Evolutionary conservation across 2,329 filamentous ascomycete genomes (phyloP).

Genomic region (Colletotrichum musicola): DNA sequence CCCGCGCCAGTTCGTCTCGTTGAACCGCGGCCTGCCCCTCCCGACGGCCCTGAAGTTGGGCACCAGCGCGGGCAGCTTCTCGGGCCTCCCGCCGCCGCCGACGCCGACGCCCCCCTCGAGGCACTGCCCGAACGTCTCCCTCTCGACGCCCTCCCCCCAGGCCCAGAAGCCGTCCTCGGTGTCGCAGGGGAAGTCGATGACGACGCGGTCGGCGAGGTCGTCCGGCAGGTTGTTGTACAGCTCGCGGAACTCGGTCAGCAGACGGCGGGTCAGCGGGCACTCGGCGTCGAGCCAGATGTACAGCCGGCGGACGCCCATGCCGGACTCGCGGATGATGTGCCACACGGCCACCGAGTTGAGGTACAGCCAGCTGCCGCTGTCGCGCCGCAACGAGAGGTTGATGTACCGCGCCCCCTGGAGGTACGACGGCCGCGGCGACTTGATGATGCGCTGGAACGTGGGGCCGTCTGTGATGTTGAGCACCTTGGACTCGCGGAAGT

Average conservation of each 20-base stretch:
- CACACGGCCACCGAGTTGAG: constrained; percentile 31
- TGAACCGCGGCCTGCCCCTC: constrained; percentile 33
- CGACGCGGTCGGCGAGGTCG: constrained; percentile 14
- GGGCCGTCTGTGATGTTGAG: constrained; percentile 37
- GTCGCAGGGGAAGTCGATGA: constrained; percentile 35
- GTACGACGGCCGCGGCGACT: neutral
- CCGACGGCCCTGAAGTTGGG: constrained; percentile 30
- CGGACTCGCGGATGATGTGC: constrained; percentile 16
- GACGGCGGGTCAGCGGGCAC: constrained; percentile 35
- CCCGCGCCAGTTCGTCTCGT: constrained; percentile 19
- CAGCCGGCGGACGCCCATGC: neutral
- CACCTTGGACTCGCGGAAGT: constrained; percentile 25
- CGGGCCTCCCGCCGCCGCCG: neutral
- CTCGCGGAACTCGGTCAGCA: constrained; percentile 38
- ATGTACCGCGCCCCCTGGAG: constrained; percentile 3
- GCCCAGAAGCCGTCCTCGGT: constrained; percentile 38
- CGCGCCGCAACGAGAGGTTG: constrained; percentile 39
- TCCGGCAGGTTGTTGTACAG: constrained; percentile 11
- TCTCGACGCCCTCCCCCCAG: constrained; percentile 26
- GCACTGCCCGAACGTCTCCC: neutral
- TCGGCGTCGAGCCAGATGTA: constrained; percentile 40
- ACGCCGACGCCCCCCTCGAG: too few species aligned
- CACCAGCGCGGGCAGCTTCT: constrained; percentile 4
- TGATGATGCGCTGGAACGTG: constrained; percentile 31
- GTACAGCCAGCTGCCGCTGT: constrained; percentile 38